Evolutionary conservation across 768 basidiomycete species (phyloP).

Genomic region (Lactarius pseudohatsudake): DNA sequence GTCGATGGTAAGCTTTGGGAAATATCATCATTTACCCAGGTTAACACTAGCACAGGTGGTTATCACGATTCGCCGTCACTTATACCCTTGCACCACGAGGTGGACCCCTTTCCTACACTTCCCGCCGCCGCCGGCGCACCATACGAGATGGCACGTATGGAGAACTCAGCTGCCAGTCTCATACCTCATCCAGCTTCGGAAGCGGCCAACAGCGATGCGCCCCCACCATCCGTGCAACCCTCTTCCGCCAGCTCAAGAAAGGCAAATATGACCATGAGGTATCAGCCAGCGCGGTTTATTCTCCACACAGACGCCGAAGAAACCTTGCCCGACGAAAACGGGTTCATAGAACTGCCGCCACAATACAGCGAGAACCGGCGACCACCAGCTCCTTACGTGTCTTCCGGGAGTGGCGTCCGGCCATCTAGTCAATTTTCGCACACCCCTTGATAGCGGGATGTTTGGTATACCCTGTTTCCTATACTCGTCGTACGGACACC

Average conservation of each 20-base stretch:
- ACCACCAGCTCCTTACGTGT: constrained; percentile 14
- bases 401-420: neutral
- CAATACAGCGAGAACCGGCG: constrained; percentile 59
- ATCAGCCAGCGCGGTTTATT: constrained; percentile 32
- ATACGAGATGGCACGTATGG: constrained; percentile 10
- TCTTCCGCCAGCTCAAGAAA: constrained; percentile 1
- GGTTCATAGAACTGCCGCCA: constrained; percentile 72
- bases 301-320: constrained; percentile 73
- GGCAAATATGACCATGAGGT: neutral
- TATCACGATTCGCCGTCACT: neutral
- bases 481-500: neutral
- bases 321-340: constrained; percentile 45
- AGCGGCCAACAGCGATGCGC: no score
- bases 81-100: neutral
- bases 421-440: neutral
- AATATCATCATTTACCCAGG: neutral
- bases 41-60: constrained; percentile 8
- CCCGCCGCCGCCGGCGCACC: neutral
- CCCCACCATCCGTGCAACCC: neutral
- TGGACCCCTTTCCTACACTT: constrained; percentile 3
- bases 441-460: neutral
- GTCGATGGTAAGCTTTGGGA: constrained; percentile 2
- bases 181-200: neutral
- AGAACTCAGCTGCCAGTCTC: constrained; percentile 4
- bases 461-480: neutral